phyloP scores from a whole-genome alignment of 2,329 filamentous ascomycete species.

The Pseudopyricularia cyperi region DNA sequence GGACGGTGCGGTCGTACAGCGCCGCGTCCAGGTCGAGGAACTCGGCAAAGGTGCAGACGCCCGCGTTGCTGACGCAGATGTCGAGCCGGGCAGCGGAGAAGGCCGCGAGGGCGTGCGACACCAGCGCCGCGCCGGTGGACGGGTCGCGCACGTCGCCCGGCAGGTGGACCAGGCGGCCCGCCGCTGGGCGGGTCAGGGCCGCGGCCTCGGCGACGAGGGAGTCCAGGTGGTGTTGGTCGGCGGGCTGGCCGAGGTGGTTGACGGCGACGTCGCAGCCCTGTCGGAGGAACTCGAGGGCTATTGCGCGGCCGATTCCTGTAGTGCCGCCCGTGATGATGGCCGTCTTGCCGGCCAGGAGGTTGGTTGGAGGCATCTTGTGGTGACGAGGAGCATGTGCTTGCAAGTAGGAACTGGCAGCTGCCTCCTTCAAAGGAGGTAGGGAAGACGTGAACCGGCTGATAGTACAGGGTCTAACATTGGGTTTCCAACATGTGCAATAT shows the following conservation, averaged over 20 bases:
- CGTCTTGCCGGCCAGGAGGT: constrained; percentile 59
- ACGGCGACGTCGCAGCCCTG: constrained; percentile 71
- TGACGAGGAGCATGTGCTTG: too few relatives aligned
- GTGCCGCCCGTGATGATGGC: constrained; percentile 80
- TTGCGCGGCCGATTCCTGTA: constrained; percentile 78
- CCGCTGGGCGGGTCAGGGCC: constrained; percentile 23
- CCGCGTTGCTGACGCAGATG: constrained; percentile 79
- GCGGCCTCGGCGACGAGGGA: constrained; percentile 39
- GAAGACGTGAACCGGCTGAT: too few relatives aligned
- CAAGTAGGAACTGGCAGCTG: too few relatives aligned
- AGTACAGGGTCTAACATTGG: too few relatives aligned
- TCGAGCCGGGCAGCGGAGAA: constrained; percentile 48
- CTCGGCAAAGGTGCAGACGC: constrained; percentile 77
- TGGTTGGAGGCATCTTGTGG: constrained; percentile 25
- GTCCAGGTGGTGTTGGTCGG: constrained; percentile 36
- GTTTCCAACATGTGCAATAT: too few relatives aligned
- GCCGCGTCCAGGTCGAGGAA: constrained; percentile 63
- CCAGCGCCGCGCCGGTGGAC: constrained; percentile 55
- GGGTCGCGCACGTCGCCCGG: constrained; percentile 67
- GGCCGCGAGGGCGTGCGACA: constrained; percentile 48
- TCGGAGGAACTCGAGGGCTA: constrained; percentile 63
- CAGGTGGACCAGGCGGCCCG: constrained; percentile 50
- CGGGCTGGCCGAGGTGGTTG: constrained; percentile 57
- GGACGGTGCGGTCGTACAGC: constrained; percentile 58
- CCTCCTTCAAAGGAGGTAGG: too few relatives aligned